phyloP scores from a whole-genome alignment of 148 eudicot genomes.

The Rhododendron griersonianum region DNA sequence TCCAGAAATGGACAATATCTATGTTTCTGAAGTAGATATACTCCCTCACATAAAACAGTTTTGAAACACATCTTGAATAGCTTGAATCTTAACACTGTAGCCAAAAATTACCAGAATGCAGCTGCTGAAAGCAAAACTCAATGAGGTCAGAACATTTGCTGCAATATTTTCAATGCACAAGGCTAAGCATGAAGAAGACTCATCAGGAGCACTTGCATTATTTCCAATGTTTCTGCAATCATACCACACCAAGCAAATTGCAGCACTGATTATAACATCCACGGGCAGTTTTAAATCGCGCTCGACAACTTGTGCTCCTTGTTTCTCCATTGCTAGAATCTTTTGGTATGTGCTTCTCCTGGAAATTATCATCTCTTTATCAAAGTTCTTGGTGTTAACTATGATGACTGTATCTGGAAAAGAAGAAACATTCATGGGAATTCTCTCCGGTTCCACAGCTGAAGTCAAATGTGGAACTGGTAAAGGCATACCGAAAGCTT shows the following conservation, averaged over 20 bases:
- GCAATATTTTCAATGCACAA: slow-evolving; percentile 80
- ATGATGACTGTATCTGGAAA: slow-evolving; percentile 48
- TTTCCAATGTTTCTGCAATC: slow-evolving; percentile 69
- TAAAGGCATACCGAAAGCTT: slow-evolving; percentile 16
- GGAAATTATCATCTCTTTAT: slow-evolving; percentile 90
- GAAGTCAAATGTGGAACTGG: slow-evolving; percentile 23
- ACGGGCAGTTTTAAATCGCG: slow-evolving; percentile 75
- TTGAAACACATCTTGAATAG: background rate
- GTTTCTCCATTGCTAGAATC: slow-evolving; percentile 77
- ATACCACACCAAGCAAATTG: slow-evolving; percentile 83
- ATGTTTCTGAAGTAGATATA: background rate
- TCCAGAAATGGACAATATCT: background rate
- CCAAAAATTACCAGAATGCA: slow-evolving; percentile 71
- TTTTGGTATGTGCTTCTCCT: slow-evolving; percentile 87
- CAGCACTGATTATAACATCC: slow-evolving; percentile 67
- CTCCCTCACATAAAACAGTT: background rate
- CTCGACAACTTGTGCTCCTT: slow-evolving; percentile 79
- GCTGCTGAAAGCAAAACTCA: slow-evolving; percentile 78
- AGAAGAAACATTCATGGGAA: slow-evolving; percentile 22
- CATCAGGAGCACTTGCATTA: slow-evolving; percentile 70
- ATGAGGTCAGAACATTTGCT: slow-evolving; percentile 74
- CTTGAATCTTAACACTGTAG: background rate
- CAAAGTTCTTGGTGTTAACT: slow-evolving; percentile 72
- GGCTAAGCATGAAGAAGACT: slow-evolving; percentile 66
- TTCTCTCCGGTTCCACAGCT: slow-evolving; percentile 28